Percentiles rank a stretch among this genome's conserved stretches.
phyloP scores from a whole-genome alignment of 495 filamentous ascomycete species.

The Penicillium coprophilum region DNA sequence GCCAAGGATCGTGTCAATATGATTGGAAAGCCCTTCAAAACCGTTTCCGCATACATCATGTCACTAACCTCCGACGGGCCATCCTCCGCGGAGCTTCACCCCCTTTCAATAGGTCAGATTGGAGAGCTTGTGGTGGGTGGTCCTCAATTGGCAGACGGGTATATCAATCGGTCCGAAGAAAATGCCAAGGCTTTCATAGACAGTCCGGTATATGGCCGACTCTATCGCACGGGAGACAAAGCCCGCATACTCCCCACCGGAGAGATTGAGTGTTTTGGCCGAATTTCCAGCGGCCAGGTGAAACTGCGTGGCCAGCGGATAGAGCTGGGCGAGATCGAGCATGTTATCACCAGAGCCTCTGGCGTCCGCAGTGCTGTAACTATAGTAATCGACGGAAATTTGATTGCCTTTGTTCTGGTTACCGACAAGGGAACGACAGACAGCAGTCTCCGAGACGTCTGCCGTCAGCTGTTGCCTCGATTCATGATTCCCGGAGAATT shows the following conservation, averaged over 20 bases:
- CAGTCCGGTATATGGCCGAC: conserved; percentile 48
- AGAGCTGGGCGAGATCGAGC: conserved; percentile 81
- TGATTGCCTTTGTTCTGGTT: conserved; percentile 68
- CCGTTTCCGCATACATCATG: conserved; percentile 73
- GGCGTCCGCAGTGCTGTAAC: conserved; percentile 57
- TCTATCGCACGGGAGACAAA: conserved; percentile 86
- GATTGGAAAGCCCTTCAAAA: conserved; percentile 71
- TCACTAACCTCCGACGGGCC: conserved; percentile 32
- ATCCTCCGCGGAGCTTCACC: conserved; percentile 31
- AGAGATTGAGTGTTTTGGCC: conserved; percentile 75
- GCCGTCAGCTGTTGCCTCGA: conserved; percentile 66
- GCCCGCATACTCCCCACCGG: conserved; percentile 65
- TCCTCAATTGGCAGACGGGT: conserved; percentile 70
- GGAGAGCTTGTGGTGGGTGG: conserved; percentile 87
- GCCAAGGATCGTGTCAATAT: conserved; percentile 54
- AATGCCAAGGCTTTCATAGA: conserved; percentile 66
- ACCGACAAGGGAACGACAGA: conserved; percentile 28
- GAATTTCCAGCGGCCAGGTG: conserved; percentile 73
- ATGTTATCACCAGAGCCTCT: conserved; percentile 56
- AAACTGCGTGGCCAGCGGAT: conserved; percentile 81
- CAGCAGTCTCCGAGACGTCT: conserved; percentile 53
- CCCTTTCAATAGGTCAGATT: conserved; percentile 66
- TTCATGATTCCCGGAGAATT: conserved; percentile 79
- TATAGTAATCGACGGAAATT: conserved; percentile 55
- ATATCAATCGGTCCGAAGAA: conserved; percentile 73